These are phyloP conservation scores for Daldinia grandis DNA, from an alignment of 495 filamentous ascomycete genomes.

Conservation along the genomic window DNA sequence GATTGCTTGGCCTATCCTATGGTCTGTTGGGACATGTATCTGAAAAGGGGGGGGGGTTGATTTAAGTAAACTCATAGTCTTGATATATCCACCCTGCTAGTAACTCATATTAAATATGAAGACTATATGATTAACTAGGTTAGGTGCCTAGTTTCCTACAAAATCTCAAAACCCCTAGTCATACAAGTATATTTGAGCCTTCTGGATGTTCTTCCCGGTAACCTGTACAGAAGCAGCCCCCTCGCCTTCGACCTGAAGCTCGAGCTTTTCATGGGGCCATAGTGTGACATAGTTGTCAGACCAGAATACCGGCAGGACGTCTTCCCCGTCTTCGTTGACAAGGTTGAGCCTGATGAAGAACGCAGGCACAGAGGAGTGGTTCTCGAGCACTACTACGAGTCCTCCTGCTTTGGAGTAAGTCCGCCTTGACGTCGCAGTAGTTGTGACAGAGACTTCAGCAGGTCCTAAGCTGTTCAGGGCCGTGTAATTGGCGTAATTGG, in stretches of 20 bases:
- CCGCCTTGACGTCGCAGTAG: constrained; percentile 13
- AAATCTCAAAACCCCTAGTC: neutral
- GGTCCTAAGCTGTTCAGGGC: constrained; percentile 53
- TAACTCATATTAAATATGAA: neutral
- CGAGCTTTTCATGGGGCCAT: constrained; percentile 63
- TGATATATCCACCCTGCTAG: neutral
- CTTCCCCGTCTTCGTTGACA: constrained; percentile 50
- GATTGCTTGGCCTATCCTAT: neutral
- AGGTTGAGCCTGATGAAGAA: constrained; percentile 64
- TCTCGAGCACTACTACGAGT: constrained; percentile 57
- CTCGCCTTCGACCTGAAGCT: constrained; percentile 40
- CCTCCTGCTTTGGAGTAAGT: neutral
- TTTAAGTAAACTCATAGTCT: too few relatives aligned
- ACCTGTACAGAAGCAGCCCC: constrained; percentile 38
- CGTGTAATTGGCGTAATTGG: constrained; percentile 61
- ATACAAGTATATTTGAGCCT: constrained; percentile 7
- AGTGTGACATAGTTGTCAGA: constrained; percentile 71
- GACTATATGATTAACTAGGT: too few relatives aligned
- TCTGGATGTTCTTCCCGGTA: constrained; percentile 43
- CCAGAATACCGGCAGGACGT: constrained; percentile 64
- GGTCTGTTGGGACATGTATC: neutral
- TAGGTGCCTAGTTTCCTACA: too few relatives aligned
- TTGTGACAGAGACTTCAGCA: constrained; percentile 49
- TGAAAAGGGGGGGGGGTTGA: too few relatives aligned
- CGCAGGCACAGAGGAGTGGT: constrained; percentile 60